phyloP scores from a whole-genome alignment of 495 filamentous ascomycete genomes.

The Jackrogersella minutella region DNA sequence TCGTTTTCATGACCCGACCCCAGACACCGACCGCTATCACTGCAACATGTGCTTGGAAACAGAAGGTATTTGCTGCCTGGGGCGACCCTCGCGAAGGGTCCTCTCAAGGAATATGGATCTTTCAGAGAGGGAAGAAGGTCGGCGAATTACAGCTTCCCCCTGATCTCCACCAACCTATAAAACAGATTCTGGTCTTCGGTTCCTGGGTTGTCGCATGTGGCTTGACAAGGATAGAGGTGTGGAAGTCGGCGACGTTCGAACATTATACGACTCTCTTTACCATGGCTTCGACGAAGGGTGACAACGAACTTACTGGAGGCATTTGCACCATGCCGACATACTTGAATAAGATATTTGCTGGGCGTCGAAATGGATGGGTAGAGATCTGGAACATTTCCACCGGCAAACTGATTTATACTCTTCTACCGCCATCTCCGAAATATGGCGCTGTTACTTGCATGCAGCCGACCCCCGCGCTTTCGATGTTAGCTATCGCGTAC shows the following conservation, averaged over 20 bases:
- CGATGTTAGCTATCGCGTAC: conserved; percentile 87
- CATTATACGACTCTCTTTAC: conserved; percentile 84
- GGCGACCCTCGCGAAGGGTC: conserved; percentile 60
- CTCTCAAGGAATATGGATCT: conserved; percentile 84
- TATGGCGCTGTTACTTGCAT: conserved; percentile 82
- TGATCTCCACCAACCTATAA: conserved; percentile 70
- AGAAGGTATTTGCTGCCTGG: conserved; percentile 87
- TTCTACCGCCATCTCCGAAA: conserved; percentile 71
- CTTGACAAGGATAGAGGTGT: conserved; percentile 79
- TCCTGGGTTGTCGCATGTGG: conserved; percentile 90
- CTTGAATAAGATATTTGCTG: conserved; percentile 93
- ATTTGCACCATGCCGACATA: conserved; percentile 89
- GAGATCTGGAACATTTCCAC: conserved; percentile 98
- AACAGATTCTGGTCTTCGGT: conserved; percentile 82
- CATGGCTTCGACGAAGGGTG: conserved; percentile 55
- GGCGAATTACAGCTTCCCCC: conserved; percentile 72
- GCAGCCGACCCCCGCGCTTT: conserved; percentile 81
- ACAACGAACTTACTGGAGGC: conserved; percentile 71
- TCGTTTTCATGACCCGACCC: conserved; percentile 90
- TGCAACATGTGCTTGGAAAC: conserved; percentile 86
- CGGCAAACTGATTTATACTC: conserved; percentile 85
- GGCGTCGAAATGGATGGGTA: conserved; percentile 83
- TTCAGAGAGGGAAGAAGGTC: conserved; percentile 89
- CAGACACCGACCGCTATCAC: conserved; percentile 87
- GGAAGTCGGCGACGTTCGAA: conserved; percentile 83